Evolutionary conservation across 805 yeast species (phyloP), one percentile per base, ranked within the genome.

Genomic region (Wickerhamiella spandovensis): DNA sequence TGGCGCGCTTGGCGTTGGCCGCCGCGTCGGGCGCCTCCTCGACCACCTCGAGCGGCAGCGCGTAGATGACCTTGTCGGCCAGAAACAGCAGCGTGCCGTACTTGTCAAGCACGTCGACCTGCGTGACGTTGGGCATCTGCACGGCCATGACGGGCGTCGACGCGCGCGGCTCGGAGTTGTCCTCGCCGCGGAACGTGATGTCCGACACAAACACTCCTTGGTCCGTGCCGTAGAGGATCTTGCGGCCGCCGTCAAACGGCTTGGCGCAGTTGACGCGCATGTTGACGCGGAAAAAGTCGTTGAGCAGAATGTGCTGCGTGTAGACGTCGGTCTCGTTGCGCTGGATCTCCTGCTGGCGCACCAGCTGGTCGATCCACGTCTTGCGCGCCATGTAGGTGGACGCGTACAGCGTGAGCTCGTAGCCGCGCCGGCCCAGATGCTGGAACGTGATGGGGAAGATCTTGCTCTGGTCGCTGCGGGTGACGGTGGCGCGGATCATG

Each of bases 161-260:
- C 18, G 62, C 51, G 22, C 51, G 51, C 2, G 64, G 60, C 10
- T 58, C 59, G 7, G 39, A 35, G 46, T 78, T 80, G 8, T 75
- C 69, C 0, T 72, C 68, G 7, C 78, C 76, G 43, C 76, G 64
- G n/a, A 73, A 76, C 51, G 75, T 73, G 44, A 81, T 77, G 43
- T 87, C 87, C 44, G 92, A 79, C 44, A 87, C 77, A 72, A 83
- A 92, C 2, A 92, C 80, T 5, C 98, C 97, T 0, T 82, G 75
- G 62, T 87, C 95, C 0, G 97, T 88, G 43, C 97, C 97, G 61
- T 85, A 89, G 35, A 92, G 65, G 56, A 89, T 68, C 62, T 89
- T 85, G 56, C 95, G 77, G 20, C 97, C 97, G 48, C 96, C 96
- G 62, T 92, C 95, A 64, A 85, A 83, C 32, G 96, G 95, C 39